Percentiles rank a stretch among this genome's conserved stretches.
Conservation (phyloP, 2,329 filamentous ascomycete genomes). For the Fusarium sarcochroum region DNA sequence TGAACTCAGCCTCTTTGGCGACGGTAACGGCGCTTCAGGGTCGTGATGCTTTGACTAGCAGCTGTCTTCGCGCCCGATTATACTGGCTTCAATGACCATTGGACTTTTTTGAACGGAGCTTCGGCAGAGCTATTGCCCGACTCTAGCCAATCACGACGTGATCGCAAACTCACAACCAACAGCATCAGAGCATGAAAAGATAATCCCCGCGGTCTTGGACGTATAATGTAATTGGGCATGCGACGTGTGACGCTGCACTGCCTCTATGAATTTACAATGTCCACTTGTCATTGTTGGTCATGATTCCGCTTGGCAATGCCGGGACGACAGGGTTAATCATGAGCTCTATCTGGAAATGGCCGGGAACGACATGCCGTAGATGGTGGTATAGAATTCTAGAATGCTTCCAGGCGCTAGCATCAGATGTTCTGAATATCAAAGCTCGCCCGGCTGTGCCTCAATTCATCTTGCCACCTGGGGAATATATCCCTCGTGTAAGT, state of each 20-base stretch:
- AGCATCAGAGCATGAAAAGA: neutral
- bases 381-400: constrained; percentile 31
- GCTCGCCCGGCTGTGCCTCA: constrained; percentile 18
- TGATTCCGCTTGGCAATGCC: constrained; percentile 29
- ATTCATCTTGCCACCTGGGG: constrained; percentile 18
- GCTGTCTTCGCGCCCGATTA: constrained; percentile 21
- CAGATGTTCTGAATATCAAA: constrained; percentile 2
- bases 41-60: constrained; percentile 24
- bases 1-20: constrained; percentile 24
- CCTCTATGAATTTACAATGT: constrained; percentile 26
- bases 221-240: constrained; percentile 25
- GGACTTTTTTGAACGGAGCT: constrained; percentile 17
- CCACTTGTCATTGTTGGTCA: constrained; percentile 32
- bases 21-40: constrained; percentile 16
- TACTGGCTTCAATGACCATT: constrained; percentile 27
- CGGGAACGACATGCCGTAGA: constrained; percentile 24
- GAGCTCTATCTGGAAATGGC: constrained; percentile 32
- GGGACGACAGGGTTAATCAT: constrained; percentile 16
- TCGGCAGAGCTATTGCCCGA: constrained; percentile 33
- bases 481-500: constrained; percentile 3
- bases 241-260: constrained; percentile 34
- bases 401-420: constrained; percentile 25
- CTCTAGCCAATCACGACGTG: constrained; percentile 24
- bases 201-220: neutral
- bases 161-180: constrained; percentile 14